phyloP scores from a whole-genome alignment of 2,329 filamentous ascomycete genomes.

The Colletotrichum sp. region DNA sequence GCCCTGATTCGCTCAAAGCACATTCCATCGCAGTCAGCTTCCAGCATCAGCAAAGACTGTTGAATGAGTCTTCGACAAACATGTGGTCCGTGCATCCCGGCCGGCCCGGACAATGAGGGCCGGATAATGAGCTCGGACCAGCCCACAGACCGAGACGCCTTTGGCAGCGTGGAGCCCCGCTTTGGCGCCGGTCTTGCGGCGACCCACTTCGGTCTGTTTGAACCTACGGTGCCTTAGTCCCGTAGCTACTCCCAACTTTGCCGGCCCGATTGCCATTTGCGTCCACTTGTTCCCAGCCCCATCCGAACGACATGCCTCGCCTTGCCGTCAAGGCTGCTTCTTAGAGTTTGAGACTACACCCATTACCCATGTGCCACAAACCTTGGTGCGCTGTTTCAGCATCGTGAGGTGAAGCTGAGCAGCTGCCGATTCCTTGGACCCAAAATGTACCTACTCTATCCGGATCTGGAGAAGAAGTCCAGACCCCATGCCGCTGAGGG shows the following conservation, averaged over 20 bases:
- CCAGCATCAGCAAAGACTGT: neutral
- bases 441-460: neutral
- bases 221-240: neutral
- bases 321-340: neutral
- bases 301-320: neutral
- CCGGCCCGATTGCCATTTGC: neutral
- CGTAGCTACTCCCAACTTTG: neutral
- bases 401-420: neutral
- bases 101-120: slow-evolving; percentile 6
- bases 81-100: slow-evolving; percentile 12
- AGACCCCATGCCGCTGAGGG: neutral
- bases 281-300: neutral
- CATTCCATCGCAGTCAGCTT: neutral
- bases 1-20: neutral
- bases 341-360: slow-evolving; percentile 10
- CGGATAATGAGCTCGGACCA: neutral
- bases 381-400: neutral
- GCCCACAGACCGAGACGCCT: neutral
- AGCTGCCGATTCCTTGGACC: neutral
- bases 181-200: neutral
- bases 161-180: neutral
- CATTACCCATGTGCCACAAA: slow-evolving; percentile 6
- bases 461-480: neutral
- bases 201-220: neutral
- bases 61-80: slow-evolving; percentile 7